A percentile compares a stretch with the other conserved stretches of the same genome.
phyloP scores from a whole-genome alignment of 305 asterid species.

The Rubia peregrina region DNA sequence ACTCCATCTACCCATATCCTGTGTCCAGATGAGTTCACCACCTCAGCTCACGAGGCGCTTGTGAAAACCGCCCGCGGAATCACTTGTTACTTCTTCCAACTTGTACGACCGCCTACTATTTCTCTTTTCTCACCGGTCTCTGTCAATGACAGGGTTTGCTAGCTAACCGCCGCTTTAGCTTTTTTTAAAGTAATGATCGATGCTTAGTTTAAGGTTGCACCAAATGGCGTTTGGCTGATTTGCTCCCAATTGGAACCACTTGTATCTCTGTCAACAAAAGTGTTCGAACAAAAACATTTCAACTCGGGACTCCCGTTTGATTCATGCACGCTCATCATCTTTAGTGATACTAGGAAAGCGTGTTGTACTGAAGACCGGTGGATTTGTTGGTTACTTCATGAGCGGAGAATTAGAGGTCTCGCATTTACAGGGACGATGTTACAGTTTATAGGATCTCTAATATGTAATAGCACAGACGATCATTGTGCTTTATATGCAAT shows the following conservation, averaged over 20 bases:
- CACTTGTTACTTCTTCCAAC: neutral
- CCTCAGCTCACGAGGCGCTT: neutral
- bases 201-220: neutral
- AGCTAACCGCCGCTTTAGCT: neutral
- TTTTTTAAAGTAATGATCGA: neutral
- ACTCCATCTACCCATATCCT: too few relatives aligned
- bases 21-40: too few relatives aligned
- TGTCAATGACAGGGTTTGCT: neutral
- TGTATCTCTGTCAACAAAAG: neutral
- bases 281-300: too few relatives aligned
- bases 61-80: neutral
- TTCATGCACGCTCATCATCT: neutral
- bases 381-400: too few relatives aligned
- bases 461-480: too few relatives aligned
- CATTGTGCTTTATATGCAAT: too few relatives aligned
- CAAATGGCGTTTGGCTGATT: neutral
- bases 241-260: neutral
- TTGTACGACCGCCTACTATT: neutral
- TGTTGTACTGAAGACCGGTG: neutral
- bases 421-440: neutral
- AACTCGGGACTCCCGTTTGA: neutral
- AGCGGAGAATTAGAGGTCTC: neutral
- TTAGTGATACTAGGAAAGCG: too few relatives aligned
- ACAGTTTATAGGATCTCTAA: too few relatives aligned
- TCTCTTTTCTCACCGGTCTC: neutral